These are phyloP conservation scores for Lachancea waltii DNA, from an alignment of 805 yeast genomes.

Conservation along the genomic window DNA sequence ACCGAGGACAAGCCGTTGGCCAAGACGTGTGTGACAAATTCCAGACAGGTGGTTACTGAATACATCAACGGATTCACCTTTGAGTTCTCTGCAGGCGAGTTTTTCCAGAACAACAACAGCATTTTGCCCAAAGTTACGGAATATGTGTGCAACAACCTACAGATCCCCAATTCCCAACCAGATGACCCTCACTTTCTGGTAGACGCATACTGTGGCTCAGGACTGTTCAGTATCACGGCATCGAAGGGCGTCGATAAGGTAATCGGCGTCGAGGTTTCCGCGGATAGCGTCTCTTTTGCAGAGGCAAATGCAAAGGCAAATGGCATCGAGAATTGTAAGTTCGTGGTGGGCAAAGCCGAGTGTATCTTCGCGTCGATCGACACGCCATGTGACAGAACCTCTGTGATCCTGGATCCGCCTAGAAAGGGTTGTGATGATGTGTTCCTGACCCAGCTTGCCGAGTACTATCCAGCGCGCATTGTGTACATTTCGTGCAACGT, in stretches of 20 bases:
- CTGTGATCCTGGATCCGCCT: conserved; percentile 94
- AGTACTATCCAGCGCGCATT: conserved; percentile 73
- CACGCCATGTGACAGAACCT: conserved; percentile 68
- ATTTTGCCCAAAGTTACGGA: conserved; percentile 77
- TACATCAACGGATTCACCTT: conserved; percentile 68
- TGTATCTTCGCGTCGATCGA: conserved; percentile 73
- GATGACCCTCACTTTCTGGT: conserved; percentile 61
- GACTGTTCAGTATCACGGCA: conserved; percentile 84
- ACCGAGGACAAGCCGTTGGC: conserved; percentile 33
- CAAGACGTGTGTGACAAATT: conserved; percentile 72
- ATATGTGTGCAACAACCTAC: conserved; percentile 70
- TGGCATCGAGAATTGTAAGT: conserved; percentile 68
- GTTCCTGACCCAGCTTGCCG: conserved; percentile 79
- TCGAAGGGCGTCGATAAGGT: conserved; percentile 75
- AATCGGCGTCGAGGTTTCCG: conserved; percentile 90
- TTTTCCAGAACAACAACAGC: conserved; percentile 92
- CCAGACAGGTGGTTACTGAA: conserved; percentile 76
- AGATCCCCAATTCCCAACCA: conserved; percentile 37
- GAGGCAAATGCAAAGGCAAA: conserved; percentile 71
- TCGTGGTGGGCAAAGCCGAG: conserved; percentile 90
- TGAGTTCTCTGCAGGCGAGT: conserved; percentile 89
- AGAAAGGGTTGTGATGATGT: conserved; percentile 93
- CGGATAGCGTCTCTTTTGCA: conserved; percentile 87
- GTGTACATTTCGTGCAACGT: conserved; percentile 97
- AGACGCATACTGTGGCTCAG: conserved; percentile 96